phyloP scores from a whole-genome alignment of 148 eudicot species.

The Amaranthus hypochondriacus region DNA sequence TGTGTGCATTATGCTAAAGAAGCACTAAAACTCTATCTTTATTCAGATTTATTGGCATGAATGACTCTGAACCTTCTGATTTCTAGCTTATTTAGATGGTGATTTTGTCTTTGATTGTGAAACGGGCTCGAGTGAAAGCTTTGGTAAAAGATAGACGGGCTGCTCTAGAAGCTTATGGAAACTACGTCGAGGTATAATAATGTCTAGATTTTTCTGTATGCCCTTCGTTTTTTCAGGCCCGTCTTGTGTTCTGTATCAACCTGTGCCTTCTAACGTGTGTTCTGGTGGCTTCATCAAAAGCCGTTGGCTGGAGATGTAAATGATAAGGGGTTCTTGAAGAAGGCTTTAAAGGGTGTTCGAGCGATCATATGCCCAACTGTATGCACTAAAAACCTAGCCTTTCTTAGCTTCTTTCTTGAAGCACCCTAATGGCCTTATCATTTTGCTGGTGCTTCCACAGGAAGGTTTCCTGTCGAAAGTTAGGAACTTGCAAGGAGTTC shows the following conservation, averaged over 20 bases:
- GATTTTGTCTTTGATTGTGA: constrained; percentile 77
- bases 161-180: constrained; percentile 90
- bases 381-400: constrained; percentile 21
- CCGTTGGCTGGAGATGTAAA: constrained; percentile 63
- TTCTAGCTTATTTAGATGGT: constrained; percentile 65
- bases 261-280: not conserved
- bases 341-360: constrained; percentile 72
- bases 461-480: constrained; percentile 71
- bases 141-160: constrained; percentile 84
- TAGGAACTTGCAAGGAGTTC: constrained; percentile 59
- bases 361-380: constrained; percentile 79
- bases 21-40: not conserved
- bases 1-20: too few relatives aligned
- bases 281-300: constrained; percentile 32
- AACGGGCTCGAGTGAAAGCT: constrained; percentile 72
- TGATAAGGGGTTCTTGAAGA: constrained; percentile 49
- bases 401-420: not conserved
- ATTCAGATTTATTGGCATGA: not conserved
- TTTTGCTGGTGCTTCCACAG: constrained; percentile 30
- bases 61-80: constrained; percentile 21
- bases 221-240: not conserved
- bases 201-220: constrained; percentile 3
- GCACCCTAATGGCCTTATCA: not conserved
- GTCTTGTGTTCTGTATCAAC: not conserved
- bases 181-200: constrained; percentile 71